Base-by-base conservation (phyloP, 805 yeast genomes). In the Zygosaccharomyces rouxii region DNA sequence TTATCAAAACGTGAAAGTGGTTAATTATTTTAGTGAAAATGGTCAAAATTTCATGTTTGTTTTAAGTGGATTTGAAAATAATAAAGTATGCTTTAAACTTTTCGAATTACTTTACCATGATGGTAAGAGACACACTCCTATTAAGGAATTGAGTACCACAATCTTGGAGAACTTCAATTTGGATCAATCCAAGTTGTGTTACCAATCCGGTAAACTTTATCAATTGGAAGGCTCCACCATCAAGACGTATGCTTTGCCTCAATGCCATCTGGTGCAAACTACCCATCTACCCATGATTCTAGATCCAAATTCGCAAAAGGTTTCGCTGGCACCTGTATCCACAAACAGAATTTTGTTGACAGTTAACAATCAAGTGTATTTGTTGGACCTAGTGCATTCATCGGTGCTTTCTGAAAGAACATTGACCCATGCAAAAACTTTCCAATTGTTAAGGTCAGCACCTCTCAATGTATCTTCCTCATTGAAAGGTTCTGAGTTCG, bases 331-430 rank as follows among this genome's bases (percentile, higher is more conserved):
- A 38, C 62, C 67, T 7, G 56, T 66, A 6, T 60, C 67, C 7
- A 51, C 57, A 13, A 66, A 63, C 42, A 59, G 69, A 44, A 51
- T 64, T 25, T 44, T 66, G 19, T 44, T 67, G 21, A 60, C 68
- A 3, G 50, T 59, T 4, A 55, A 61, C 28, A 64, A 64, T 33
- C 55, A 55, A 16, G 44, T 66, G 4, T 66, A 54, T 46, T 39
- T 66, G 13, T 38, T 67, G 31, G 69, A 67, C 47, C 42, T 66
- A 31, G 46, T 56, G 4, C 65, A 64, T 40, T 56, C 54, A 26
- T 57, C 68, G 10, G 49, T 57, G 25, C 44, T 64, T 26, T 52
- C 56, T 22, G 52, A 56, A 42, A 57, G 63, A 46, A 61, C 57
- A 21, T 42, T 64, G 4, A 51, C 57, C 10, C 62, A 62, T 53